These are phyloP conservation scores for Xylaria venustula DNA, from an alignment of 495 filamentous ascomycete species.

Conservation along the genomic window DNA sequence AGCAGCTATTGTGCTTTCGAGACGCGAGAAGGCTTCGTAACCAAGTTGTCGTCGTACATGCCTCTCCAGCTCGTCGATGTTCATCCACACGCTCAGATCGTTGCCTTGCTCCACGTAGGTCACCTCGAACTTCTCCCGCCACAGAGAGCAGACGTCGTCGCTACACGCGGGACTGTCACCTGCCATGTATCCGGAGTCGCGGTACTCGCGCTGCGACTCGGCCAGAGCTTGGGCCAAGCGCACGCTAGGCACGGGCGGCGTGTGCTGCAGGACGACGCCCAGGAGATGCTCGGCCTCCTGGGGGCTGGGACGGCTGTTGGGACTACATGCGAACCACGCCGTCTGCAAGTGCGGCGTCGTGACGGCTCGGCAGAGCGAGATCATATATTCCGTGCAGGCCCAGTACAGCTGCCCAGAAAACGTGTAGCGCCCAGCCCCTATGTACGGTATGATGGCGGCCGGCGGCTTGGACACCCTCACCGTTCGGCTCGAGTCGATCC, in stretches of 20 bases:
- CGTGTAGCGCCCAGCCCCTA: slow-evolving; percentile 16
- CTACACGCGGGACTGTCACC: slow-evolving; percentile 15
- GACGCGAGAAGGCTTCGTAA: slow-evolving; percentile 8
- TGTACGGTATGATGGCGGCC: slow-evolving; percentile 18
- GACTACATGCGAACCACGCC: neutral
- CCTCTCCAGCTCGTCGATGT: slow-evolving; percentile 14
- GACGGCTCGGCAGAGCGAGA: slow-evolving; percentile 10
- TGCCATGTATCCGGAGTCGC: slow-evolving; percentile 16
- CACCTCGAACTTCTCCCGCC: slow-evolving; percentile 9
- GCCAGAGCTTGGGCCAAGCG: slow-evolving; percentile 18
- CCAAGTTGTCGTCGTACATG: slow-evolving; percentile 20
- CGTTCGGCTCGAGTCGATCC: slow-evolving; percentile 18
- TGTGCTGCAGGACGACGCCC: slow-evolving; percentile 19
- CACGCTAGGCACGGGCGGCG: slow-evolving; percentile 11
- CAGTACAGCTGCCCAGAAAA: slow-evolving; percentile 24
- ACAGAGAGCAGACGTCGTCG: neutral
- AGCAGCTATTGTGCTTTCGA: slow-evolving; percentile 11
- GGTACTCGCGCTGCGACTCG: slow-evolving; percentile 18
- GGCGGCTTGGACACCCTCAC: slow-evolving; percentile 15
- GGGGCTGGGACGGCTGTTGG: neutral
- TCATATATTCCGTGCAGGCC: slow-evolving; percentile 15
- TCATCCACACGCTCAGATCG: slow-evolving; percentile 15
- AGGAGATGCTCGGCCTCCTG: slow-evolving; percentile 15
- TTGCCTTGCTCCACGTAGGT: slow-evolving; percentile 15
- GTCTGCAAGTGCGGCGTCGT: neutral